Evolutionary conservation across 305 asterid species (phyloP).

Genomic region (Fraxinus latifolia): DNA sequence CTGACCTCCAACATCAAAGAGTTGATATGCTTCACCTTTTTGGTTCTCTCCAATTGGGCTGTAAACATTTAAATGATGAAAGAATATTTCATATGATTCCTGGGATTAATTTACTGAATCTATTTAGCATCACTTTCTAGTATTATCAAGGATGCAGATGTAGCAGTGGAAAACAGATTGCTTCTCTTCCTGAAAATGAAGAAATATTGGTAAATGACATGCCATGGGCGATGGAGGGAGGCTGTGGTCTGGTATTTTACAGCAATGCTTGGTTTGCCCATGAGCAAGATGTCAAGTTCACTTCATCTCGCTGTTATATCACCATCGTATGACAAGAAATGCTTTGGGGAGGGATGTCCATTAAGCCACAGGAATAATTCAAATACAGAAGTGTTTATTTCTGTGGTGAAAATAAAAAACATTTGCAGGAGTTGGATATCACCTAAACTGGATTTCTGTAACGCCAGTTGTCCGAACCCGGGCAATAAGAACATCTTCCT

Average conservation of each 20-base stretch:
- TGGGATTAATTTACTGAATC: not conserved
- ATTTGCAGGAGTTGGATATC: constrained; percentile 26
- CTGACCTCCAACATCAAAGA: constrained; percentile 98
- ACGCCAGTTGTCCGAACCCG: constrained; percentile 97
- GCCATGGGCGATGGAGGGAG: not conserved
- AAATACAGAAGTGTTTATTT: constrained; percentile 8
- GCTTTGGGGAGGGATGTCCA: not conserved
- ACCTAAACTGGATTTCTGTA: constrained; percentile 99
- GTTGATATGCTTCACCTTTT: constrained; percentile 94
- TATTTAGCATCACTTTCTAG: not conserved
- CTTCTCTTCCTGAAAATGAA: constrained; percentile 8
- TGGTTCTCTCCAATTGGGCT: constrained; percentile 92
- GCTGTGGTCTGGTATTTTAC: not conserved
- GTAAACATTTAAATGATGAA: constrained; percentile 36
- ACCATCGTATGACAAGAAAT: not conserved
- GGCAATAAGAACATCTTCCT: constrained; percentile 97
- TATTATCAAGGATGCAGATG: constrained; percentile 1
- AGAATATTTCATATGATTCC: not conserved
- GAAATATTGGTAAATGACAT: not conserved
- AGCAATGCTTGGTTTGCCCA: not conserved
- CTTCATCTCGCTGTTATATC: not conserved
- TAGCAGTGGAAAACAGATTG: constrained; percentile 7
- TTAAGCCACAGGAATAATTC: not conserved
- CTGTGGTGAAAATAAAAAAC: not conserved
- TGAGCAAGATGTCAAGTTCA: not conserved